phyloP scores from a whole-genome alignment of 768 basidiomycete genomes.

The Trametes gibbosa region DNA sequence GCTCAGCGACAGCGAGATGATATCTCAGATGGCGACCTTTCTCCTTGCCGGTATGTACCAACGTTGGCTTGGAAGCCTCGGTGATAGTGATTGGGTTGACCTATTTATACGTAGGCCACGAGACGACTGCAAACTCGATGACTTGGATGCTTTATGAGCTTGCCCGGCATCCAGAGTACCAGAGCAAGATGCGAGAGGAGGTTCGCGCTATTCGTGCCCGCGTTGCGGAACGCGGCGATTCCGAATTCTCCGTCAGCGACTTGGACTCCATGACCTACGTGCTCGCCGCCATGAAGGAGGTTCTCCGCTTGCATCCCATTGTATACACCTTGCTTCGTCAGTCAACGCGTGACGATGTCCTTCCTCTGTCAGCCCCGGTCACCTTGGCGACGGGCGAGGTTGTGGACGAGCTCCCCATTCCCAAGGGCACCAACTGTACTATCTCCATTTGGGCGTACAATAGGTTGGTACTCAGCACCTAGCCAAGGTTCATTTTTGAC shows the following conservation, averaged over 20 bases:
- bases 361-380: constrained; percentile 20
- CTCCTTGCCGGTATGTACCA: constrained; percentile 14
- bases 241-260: constrained; percentile 21
- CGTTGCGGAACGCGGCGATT: constrained; percentile 7
- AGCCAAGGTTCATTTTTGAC: background rate
- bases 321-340: constrained; percentile 16
- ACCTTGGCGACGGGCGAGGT: constrained; percentile 11
- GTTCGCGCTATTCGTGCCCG: constrained; percentile 7
- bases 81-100: background rate
- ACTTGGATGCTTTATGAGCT: constrained; percentile 28
- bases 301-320: constrained; percentile 24
- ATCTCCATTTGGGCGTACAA: constrained; percentile 32
- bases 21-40: constrained; percentile 30
- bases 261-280: background rate
- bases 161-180: constrained; percentile 11
- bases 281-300: constrained; percentile 20
- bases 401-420: constrained; percentile 27
- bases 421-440: constrained; percentile 25
- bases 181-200: constrained; percentile 17
- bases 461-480: constrained; percentile 22
- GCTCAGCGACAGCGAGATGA: constrained; percentile 32
- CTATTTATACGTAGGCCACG: constrained; percentile 23
- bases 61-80: background rate
- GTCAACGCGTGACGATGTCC: constrained; percentile 22
- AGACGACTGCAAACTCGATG: constrained; percentile 31